Percentiles rank a stretch among this genome's conserved stretches.
These are phyloP conservation scores for Tetrapyrgos nigripes DNA, from an alignment of 1,284 basidiomycete species.

Conservation along the genomic window DNA sequence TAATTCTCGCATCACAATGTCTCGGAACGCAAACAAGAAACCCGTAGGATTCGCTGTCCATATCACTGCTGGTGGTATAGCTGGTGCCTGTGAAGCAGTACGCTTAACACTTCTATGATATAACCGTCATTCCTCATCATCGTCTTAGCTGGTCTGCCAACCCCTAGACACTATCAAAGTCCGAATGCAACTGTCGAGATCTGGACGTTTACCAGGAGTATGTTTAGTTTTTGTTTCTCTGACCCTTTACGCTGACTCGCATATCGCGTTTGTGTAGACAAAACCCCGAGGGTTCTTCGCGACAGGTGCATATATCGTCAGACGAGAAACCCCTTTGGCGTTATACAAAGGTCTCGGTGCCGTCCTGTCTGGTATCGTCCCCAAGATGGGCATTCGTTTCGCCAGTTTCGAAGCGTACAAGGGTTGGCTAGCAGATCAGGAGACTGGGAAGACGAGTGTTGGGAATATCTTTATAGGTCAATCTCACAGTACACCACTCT, in stretches of 20 bases:
- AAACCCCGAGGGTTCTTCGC: constrained; percentile 94
- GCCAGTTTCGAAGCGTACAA: constrained; percentile 98
- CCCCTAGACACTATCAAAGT: constrained; percentile 98
- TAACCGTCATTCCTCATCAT: neutral
- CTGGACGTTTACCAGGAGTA: constrained; percentile 81
- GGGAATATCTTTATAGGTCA: constrained; percentile 82
- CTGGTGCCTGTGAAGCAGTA: constrained; percentile 91
- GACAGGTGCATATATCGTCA: constrained; percentile 90
- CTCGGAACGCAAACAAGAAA: constrained; percentile 50
- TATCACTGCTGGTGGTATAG: constrained; percentile 90
- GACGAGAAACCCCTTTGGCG: constrained; percentile 92
- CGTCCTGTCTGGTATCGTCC: constrained; percentile 97
- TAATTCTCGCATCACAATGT: constrained; percentile 2
- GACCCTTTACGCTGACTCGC: no score
- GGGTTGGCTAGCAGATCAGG: constrained; percentile 75
- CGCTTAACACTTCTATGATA: constrained; percentile 37
- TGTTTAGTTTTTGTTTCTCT: constrained; percentile 36
- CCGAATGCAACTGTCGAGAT: constrained; percentile 94
- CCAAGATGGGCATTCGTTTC: constrained; percentile 99
- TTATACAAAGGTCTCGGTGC: constrained; percentile 99
- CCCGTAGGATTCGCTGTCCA: constrained; percentile 88
- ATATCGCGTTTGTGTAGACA: constrained; percentile 57
- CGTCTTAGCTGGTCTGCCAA: constrained; percentile 71
- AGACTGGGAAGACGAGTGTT: constrained; percentile 79
- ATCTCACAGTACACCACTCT: constrained; percentile 25